Base-by-base conservation (phyloP, 306 rosid genomes). In the Fragaria nilgerrensis region DNA sequence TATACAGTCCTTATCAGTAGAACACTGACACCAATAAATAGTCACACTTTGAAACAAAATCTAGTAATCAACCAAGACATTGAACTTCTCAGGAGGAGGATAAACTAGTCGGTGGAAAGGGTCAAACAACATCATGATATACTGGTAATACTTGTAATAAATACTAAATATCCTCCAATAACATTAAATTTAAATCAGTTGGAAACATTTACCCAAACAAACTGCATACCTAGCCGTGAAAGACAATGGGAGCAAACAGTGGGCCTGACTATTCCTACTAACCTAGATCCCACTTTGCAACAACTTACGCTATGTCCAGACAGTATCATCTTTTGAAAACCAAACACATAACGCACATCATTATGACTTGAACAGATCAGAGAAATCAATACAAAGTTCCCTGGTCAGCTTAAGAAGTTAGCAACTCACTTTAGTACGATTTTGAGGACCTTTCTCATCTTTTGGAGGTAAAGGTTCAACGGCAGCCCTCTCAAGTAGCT, bases 381-480 rank as follows among this genome's bases (percentile, higher is more conserved):
- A 29, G 11, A 47, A 62, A 75, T 39, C 70, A 62, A 61, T 25
- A 44, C 45, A 61, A 29, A 75, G 52, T 45, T 45, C 45, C 61
- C 44, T 19, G 45, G 43, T 45, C 45, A 44, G n/a, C 29, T 75
- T 45, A 59, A 11, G 77, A 68, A 22, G 75, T 73, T 75, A 39
- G 63, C 32, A 67, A 74, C 93, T 76, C 78, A 92, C 99, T 95
- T 96, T 96, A 9, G 96, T 96, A 68, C 99, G 99, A 78, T 96
- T 96, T 82, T 96, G 99, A 81, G 99, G 99, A 87, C 97, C 97
- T 90, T 96, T 96, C 87, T 96, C 99, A 74, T 96, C 99, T 86
- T 96, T 96, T 13, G 99, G 97, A 84, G 99, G 98, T 73, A 96
- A 90, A 36, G 97, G 98, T 83, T 96, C 99, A 85, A 89, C 34